Conservation (phyloP, 148 eudicot genomes). For the Gaultheria prostrata region DNA sequence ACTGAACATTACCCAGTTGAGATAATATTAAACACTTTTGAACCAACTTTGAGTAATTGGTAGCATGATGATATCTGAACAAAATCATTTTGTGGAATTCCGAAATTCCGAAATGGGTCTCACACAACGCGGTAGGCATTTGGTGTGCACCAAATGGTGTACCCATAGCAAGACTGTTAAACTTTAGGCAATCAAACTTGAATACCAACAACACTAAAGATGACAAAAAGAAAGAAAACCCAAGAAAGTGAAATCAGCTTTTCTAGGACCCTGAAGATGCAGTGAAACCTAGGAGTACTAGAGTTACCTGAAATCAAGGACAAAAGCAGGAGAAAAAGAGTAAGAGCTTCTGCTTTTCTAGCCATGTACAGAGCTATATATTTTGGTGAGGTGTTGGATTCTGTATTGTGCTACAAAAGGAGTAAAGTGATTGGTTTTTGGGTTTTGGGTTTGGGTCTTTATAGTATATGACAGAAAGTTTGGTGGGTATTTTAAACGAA, state of each 20-base stretch:
- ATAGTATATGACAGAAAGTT: not conserved
- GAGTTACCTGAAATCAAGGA: conserved; percentile 34
- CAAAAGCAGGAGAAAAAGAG: conserved; percentile 23
- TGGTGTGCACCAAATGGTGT: too few species aligned
- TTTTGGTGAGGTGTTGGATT: not conserved
- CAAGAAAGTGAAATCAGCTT: not conserved
- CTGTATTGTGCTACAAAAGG: not conserved
- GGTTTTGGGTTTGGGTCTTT: not conserved
- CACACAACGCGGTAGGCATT: too few species aligned
- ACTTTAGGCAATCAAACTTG: not conserved
- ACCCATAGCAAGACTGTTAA: not conserved
- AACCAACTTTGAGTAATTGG: not conserved
- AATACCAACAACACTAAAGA: not conserved
- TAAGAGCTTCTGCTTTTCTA: conserved; percentile 13
- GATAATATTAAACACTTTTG: not conserved
- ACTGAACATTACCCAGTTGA: not conserved
- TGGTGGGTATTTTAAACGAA: not conserved
- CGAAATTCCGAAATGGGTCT: too few species aligned
- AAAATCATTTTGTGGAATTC: too few species aligned
- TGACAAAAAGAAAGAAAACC: not conserved
- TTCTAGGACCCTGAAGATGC: not conserved
- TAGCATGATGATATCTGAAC: too few species aligned
- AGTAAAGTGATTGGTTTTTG: not conserved
- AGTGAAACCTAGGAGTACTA: not conserved
- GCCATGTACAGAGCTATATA: not conserved